Percentiles rank a stretch among this genome's conserved stretches.
These are phyloP conservation scores for Inosperma sp. DNA, from an alignment of 768 basidiomycete species.

Conservation along the genomic window DNA sequence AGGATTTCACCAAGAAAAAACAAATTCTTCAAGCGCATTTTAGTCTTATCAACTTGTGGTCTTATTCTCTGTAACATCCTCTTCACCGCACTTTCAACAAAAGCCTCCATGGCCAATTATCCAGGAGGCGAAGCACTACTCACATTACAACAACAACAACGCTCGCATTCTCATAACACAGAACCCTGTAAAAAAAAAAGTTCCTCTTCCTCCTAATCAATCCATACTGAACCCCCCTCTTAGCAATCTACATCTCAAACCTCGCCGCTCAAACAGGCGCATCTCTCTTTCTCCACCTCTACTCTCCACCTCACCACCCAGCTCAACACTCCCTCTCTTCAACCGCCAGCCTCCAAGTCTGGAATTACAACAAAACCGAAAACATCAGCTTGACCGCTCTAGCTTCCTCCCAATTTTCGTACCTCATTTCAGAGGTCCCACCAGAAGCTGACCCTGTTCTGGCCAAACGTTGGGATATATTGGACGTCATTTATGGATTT, in stretches of 20 bases:
- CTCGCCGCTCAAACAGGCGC: slow-evolving; percentile 88
- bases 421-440: slow-evolving; percentile 54
- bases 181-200: slow-evolving; percentile 17
- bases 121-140: slow-evolving; percentile 79
- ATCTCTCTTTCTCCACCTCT: slow-evolving; percentile 75
- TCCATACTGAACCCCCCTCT: slow-evolving; percentile 2
- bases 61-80: slow-evolving; percentile 51
- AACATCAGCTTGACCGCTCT: slow-evolving; percentile 41
- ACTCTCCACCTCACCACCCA: slow-evolving; percentile 50
- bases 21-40: slow-evolving; percentile 40
- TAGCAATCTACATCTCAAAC: slow-evolving; percentile 67
- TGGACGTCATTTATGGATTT: slow-evolving; percentile 45
- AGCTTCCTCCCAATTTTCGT: slow-evolving; percentile 47
- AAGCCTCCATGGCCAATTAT: slow-evolving; percentile 72
- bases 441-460: slow-evolving; percentile 24
- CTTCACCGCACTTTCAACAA: slow-evolving; percentile 48
- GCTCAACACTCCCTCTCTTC: slow-evolving; percentile 12
- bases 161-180: slow-evolving; percentile 18
- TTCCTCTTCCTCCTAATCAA: slow-evolving; percentile 10
- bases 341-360: slow-evolving; percentile 22
- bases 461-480: slow-evolving; percentile 37
- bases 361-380: slow-evolving; percentile 86
- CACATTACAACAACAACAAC: slow-evolving; percentile 47
- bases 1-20: slow-evolving; percentile 48
- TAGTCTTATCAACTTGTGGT: slow-evolving; percentile 42